phyloP scores from a whole-genome alignment of 2,329 filamentous ascomycete genomes.

The Fusarium lateritium region DNA sequence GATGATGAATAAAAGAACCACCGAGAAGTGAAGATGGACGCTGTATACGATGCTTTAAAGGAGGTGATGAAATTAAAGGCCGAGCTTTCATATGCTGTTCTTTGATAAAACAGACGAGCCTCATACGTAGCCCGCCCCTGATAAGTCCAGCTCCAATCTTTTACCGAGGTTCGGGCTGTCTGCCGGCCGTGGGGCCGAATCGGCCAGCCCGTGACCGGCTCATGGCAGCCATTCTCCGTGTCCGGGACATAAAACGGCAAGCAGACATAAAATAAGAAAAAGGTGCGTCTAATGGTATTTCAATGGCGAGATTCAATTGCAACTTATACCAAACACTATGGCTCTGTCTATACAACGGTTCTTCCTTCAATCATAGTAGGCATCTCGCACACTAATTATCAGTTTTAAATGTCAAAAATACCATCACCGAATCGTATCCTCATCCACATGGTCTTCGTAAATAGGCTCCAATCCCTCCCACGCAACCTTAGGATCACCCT shows the following conservation, averaged over 20 bases:
- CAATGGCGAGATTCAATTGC: slow-evolving; percentile 6
- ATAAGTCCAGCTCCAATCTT: slow-evolving; percentile 17
- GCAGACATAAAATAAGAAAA: neutral
- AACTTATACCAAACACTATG: slow-evolving; percentile 20
- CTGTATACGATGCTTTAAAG: neutral
- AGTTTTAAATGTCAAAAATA: neutral
- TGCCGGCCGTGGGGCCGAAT: slow-evolving; percentile 37
- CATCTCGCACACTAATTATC: slow-evolving; percentile 3
- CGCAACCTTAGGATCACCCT: slow-evolving; percentile 65
- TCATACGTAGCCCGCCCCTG: slow-evolving; percentile 36
- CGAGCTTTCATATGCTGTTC: slow-evolving; percentile 37
- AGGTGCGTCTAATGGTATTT: neutral
- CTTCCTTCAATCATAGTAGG: neutral
- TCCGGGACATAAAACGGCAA: slow-evolving; percentile 8
- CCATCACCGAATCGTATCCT: slow-evolving; percentile 29
- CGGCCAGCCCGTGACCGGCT: slow-evolving; percentile 28
- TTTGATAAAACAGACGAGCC: slow-evolving; percentile 18
- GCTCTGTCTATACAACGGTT: slow-evolving; percentile 9
- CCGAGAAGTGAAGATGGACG: neutral
- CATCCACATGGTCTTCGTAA: slow-evolving; percentile 62
- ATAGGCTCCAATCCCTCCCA: slow-evolving; percentile 86
- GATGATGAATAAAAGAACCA: neutral
- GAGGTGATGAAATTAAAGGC: slow-evolving; percentile 7
- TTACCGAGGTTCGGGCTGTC: slow-evolving; percentile 44
- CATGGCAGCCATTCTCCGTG: slow-evolving; percentile 9